Evolutionary conservation across 805 yeast species (phyloP).

Genomic region (Ogataea siamensis): DNA sequence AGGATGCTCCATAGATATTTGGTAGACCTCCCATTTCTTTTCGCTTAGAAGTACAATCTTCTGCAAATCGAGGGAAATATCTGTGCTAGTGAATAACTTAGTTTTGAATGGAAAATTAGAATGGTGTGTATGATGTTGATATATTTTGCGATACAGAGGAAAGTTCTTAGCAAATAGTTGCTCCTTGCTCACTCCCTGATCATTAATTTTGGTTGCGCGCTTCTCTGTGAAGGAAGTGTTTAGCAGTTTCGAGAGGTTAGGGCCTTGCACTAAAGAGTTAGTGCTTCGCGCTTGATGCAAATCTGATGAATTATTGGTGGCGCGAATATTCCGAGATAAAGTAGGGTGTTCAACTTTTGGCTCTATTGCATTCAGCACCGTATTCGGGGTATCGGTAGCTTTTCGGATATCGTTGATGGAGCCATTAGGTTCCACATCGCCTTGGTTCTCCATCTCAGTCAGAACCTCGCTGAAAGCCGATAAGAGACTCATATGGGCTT

Average conservation of each 20-base stretch:
- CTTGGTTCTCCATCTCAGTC: slow-evolving; percentile 26
- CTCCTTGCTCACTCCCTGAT: slow-evolving; percentile 44
- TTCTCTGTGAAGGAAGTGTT: slow-evolving; percentile 24
- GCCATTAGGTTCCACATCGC: no score
- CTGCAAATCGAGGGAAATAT: slow-evolving; percentile 62
- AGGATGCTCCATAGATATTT: slow-evolving; percentile 43
- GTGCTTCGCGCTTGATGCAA: slow-evolving; percentile 22
- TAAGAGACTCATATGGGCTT: slow-evolving; percentile 28
- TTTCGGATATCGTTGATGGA: slow-evolving; percentile 19
- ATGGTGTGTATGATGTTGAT: slow-evolving; percentile 50
- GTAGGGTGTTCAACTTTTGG: no score
- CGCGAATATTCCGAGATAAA: no score
- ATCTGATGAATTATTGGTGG: no score
- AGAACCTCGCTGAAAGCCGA: slow-evolving; percentile 38
- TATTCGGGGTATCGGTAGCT: neutral
- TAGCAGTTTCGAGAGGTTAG: slow-evolving; percentile 23
- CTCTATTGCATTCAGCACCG: no score
- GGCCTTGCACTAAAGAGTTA: slow-evolving; percentile 21
- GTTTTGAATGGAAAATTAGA: slow-evolving; percentile 48
- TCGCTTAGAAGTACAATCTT: slow-evolving; percentile 65
- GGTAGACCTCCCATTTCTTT: slow-evolving; percentile 70
- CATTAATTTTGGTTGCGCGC: slow-evolving; percentile 1
- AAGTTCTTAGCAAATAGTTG: slow-evolving; percentile 72
- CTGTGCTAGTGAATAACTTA: slow-evolving; percentile 51
- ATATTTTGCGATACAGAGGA: slow-evolving; percentile 71